Conservation (phyloP, 2,329 filamentous ascomycete species). For the Ceratocystis huliohia region DNA sequence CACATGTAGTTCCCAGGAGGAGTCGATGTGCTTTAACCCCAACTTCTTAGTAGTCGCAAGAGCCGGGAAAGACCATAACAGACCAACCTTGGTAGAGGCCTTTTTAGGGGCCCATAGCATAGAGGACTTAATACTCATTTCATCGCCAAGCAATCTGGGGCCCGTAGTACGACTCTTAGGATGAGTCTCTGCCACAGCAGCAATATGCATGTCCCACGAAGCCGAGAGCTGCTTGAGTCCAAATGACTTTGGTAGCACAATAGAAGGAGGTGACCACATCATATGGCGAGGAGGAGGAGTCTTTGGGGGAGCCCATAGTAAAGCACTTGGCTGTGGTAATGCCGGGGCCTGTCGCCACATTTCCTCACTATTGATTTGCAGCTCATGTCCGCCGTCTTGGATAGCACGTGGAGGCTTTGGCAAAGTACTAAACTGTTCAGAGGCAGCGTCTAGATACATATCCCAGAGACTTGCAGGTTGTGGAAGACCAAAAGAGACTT, state of each 20-base stretch:
- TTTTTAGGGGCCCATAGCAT: slow-evolving; percentile 8
- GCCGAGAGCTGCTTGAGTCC: slow-evolving; percentile 12
- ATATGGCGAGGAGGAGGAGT: background rate
- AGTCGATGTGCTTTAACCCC: background rate
- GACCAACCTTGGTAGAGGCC: background rate
- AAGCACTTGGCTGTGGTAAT: background rate
- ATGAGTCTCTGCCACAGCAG: background rate
- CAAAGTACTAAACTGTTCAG: background rate
- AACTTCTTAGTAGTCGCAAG: background rate
- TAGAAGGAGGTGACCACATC: slow-evolving; percentile 13
- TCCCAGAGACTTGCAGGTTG: slow-evolving; percentile 14
- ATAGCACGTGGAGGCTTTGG: background rate
- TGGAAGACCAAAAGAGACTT: slow-evolving; percentile 11
- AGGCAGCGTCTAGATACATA: slow-evolving; percentile 13
- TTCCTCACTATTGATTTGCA: slow-evolving; percentile 9
- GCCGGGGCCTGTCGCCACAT: slow-evolving; percentile 5
- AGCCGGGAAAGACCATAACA: background rate
- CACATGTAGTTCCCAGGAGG: background rate
- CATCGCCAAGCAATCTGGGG: background rate
- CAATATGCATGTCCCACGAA: slow-evolving; percentile 16
- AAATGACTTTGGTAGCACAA: background rate
- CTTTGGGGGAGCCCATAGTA: slow-evolving; percentile 14
- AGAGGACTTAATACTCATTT: background rate
- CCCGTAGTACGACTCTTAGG: background rate
- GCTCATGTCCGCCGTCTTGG: slow-evolving; percentile 3